Evolutionary conservation across 2,329 filamentous ascomycete genomes (phyloP).

Genomic region (Sporothrix schenckii): DNA sequence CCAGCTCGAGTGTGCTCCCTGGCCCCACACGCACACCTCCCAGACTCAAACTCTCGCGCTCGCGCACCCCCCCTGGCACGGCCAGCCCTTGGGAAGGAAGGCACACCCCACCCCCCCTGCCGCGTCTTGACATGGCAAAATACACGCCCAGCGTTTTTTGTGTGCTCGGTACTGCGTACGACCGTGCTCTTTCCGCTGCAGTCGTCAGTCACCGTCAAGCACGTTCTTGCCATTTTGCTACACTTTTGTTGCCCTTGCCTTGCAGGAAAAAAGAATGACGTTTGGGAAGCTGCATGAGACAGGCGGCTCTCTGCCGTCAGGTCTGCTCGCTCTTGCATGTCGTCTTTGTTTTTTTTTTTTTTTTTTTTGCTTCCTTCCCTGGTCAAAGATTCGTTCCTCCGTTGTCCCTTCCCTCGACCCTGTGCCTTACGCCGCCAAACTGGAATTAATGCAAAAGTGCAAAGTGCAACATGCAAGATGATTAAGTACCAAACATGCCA

Average conservation of each 20-base stretch:
- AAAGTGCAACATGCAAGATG: too few species aligned
- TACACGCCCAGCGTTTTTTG: neutral
- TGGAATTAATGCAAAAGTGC: too few species aligned
- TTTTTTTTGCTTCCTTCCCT: neutral
- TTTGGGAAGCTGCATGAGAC: constrained; percentile 7
- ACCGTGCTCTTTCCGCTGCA: neutral
- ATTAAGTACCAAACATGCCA: too few species aligned
- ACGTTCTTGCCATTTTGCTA: constrained; percentile 6
- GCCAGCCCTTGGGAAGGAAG: constrained; percentile 25
- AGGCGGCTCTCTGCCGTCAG: neutral
- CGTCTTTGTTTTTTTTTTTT: neutral
- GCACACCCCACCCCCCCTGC: constrained; percentile 19
- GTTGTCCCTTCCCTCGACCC: constrained; percentile 1
- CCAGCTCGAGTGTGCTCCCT: neutral
- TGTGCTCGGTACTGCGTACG: neutral
- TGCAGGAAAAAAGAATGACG: neutral
- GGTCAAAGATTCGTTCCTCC: constrained; percentile 10
- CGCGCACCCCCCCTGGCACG: constrained; percentile 22
- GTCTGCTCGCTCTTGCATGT: constrained; percentile 10
- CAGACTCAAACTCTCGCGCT: constrained; percentile 23
- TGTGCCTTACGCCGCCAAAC: constrained; percentile 3
- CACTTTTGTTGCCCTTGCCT: constrained; percentile 3
- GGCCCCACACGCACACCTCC: constrained; percentile 10
- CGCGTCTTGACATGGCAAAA: neutral
- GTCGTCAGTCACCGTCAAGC: neutral